Evolutionary conservation across 1,284 basidiomycete species (phyloP), one percentile per base, ranked within the genome.

Genomic region (Cryptococcus sp.): DNA sequence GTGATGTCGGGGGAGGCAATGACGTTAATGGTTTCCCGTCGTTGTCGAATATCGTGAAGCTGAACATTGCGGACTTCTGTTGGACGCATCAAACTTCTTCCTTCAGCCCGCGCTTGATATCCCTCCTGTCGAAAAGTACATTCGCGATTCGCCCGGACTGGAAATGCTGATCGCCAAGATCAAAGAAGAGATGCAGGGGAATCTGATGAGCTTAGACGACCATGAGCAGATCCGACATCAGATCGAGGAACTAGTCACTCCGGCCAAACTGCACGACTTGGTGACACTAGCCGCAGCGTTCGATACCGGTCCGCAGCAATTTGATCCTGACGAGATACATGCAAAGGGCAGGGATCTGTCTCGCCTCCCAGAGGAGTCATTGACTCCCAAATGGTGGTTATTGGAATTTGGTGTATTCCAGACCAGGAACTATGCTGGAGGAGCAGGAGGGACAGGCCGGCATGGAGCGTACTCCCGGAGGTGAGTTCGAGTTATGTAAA

Each of bases 21-120:
- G 60, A 57, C 27, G 3, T 55, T 43, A 68, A 69, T 46, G 59
- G 50, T 22, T 16, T 30, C 15, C 52, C 54, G 8, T 60, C 62
- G 15, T 50, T 74, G 16, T 66, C 73, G n/a, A 67, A 72, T 40
- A 68, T 76, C 39, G 68, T 8, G 68, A 76, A 61, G 69, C 69
- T 3, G 65, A 61, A 22, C 55, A 55, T 1, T 65, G 64, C 40
- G 69, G 67, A 20, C 53, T 69, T 19, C 41, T 42, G 22, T 58
- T 64, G 30, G 64, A 65, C 48, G 46, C 64, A 3, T 16, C 40
- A n/a, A 54, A 54, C 15, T 20, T 61, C 17, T 41, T 50, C 20
- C 58, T 62, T 20, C 52, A 60, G 39, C 47, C 53, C 15, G 60
- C 61, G 11, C 43, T 65, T 1, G n/a, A n/a, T n/a, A 42, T 42